A percentile compares a stretch with the other conserved stretches of the same genome.
phyloP scores from a whole-genome alignment of 23 red algal genomes.

The Gracilaria gracilis region DNA sequence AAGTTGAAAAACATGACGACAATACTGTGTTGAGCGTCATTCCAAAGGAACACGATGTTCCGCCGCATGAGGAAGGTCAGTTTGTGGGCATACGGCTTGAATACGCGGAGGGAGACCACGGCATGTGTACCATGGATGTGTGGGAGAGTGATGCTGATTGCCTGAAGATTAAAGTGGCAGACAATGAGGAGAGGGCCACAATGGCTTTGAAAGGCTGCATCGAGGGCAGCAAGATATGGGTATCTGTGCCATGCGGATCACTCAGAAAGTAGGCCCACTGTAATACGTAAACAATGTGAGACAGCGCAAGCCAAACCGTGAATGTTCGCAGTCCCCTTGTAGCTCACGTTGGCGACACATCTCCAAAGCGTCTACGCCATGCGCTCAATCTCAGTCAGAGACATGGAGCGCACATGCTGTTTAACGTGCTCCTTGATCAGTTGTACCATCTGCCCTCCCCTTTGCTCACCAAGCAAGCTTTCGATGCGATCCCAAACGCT shows the following conservation, averaged over 20 bases:
- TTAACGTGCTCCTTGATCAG: not conserved
- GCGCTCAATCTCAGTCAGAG: conserved; percentile 7
- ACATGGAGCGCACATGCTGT: not conserved
- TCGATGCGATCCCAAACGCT: not conserved
- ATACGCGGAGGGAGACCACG: not conserved
- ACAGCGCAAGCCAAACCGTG: not conserved
- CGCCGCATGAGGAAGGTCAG: conserved; percentile 43
- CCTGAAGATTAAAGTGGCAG: conserved; percentile 26
- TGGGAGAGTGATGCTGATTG: not conserved
- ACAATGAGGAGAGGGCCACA: conserved; percentile 45
- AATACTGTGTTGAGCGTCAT: conserved; percentile 1
- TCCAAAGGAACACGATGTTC: conserved; percentile 22
- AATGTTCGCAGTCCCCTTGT: not conserved
- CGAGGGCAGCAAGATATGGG: conserved; percentile 28
- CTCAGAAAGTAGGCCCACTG: not conserved
- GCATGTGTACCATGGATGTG: conserved; percentile 51
- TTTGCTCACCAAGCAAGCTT: conserved; percentile 11
- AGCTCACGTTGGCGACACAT: not conserved
- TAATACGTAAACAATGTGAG: not conserved
- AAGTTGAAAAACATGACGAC: conserved; percentile 3
- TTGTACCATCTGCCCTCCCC: not conserved
- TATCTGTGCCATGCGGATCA: conserved; percentile 52
- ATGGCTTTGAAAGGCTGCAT: not conserved
- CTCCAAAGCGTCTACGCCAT: not conserved
- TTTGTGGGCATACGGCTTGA: conserved; percentile 46